phyloP scores from a whole-genome alignment of 495 filamentous ascomycete species.

The Venustampulla echinocandica region DNA sequence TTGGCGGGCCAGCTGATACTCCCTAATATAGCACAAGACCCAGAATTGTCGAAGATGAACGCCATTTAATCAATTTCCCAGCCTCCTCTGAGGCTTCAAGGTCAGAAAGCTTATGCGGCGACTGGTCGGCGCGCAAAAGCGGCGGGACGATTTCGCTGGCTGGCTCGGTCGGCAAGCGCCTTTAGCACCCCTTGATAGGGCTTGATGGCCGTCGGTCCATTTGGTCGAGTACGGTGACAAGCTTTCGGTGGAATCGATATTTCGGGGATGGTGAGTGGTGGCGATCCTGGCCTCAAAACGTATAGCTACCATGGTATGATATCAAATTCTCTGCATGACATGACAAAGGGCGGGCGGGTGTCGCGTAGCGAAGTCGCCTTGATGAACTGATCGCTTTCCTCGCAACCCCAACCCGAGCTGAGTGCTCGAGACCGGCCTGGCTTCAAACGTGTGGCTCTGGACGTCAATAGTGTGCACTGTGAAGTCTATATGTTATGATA shows the following conservation, averaged over 20 bases:
- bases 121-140: too few relatives aligned
- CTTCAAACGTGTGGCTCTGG: background rate
- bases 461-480: background rate
- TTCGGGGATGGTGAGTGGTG: background rate
- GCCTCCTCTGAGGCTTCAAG: background rate
- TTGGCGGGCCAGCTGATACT: background rate
- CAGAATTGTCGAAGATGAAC: background rate
- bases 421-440: background rate
- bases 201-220: too few relatives aligned
- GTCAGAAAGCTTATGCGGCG: background rate
- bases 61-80: background rate
- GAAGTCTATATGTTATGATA: background rate
- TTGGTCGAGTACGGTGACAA: background rate
- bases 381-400: slow-evolving; percentile 1
- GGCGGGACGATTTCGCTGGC: too few relatives aligned
- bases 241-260: background rate
- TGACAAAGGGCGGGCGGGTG: background rate
- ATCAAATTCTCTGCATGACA: slow-evolving; percentile 3
- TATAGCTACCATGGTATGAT: slow-evolving; percentile 6
- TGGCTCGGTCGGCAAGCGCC: too few relatives aligned
- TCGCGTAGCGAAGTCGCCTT: slow-evolving; percentile 3
- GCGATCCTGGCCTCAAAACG: background rate
- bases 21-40: background rate
- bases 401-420: background rate
- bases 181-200: too few relatives aligned